Evolutionary conservation across 495 filamentous ascomycete species (phyloP).

Genomic region (Parmelia sp.): DNA sequence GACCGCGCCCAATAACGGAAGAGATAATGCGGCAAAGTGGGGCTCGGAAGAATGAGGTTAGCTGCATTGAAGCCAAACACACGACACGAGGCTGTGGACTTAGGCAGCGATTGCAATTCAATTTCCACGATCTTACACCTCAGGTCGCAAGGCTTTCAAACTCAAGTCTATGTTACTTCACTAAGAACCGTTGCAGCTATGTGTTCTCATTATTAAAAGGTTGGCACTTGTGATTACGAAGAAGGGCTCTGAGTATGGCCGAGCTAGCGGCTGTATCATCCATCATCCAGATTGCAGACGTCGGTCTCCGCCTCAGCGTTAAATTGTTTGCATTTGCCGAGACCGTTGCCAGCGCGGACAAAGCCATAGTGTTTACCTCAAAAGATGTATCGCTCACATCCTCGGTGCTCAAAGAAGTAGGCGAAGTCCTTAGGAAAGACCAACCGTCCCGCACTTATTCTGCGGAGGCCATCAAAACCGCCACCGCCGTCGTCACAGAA

Average conservation of each 20-base stretch:
- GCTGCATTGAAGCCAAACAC: too few species aligned
- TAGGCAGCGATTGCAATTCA: too few species aligned
- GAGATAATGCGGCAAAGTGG: too few species aligned
- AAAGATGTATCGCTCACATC: slow-evolving; percentile 35
- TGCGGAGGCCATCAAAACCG: slow-evolving; percentile 25
- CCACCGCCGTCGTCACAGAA: slow-evolving; percentile 22
- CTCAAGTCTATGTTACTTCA: too few species aligned
- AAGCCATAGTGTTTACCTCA: slow-evolving; percentile 29
- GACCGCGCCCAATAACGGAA: too few species aligned
- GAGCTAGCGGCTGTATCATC: slow-evolving; percentile 31
- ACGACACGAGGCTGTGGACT: too few species aligned
- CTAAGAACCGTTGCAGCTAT: too few species aligned
- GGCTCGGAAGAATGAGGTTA: too few species aligned
- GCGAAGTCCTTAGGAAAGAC: slow-evolving; percentile 27
- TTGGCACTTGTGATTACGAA: too few species aligned
- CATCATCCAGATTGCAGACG: slow-evolving; percentile 35
- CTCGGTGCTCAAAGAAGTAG: slow-evolving; percentile 32
- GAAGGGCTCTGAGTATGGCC: slow-evolving; percentile 4
- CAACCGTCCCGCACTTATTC: slow-evolving; percentile 28
- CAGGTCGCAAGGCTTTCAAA: too few species aligned
- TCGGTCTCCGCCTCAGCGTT: slow-evolving; percentile 32
- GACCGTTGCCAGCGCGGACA: slow-evolving; percentile 29
- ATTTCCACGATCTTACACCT: too few species aligned
- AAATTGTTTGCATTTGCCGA: slow-evolving; percentile 35
- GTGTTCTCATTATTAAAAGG: too few species aligned